Base-by-base conservation (phyloP, 192 early-diverging fungal genomes). In the Helicostylum pulchrum region DNA sequence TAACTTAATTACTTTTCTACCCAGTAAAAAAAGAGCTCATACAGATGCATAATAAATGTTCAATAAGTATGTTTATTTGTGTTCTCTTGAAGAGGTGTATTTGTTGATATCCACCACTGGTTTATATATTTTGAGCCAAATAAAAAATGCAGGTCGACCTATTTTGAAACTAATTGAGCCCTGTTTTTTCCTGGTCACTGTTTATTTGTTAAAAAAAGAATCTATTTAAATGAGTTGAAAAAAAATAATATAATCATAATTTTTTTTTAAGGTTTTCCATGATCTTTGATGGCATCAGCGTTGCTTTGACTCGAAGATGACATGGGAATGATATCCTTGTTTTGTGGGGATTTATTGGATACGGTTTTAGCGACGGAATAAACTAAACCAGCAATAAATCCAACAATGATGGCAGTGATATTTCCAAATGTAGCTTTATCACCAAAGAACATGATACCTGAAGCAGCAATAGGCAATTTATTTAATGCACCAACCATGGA, bases 401-500 rank as follows among this genome's bases (percentile, higher is more conserved):
- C 73, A 62, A 98, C 84, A 56, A 92, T 39, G 9, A 99, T 92
- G n/a, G 91, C 92, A 44, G 85, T 77, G 17, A 98, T 87, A 64
- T 89, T 87, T 32, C 88, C 94, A 51, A 86, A 72, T 0, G 92
- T 92, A 19, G 93, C 83, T 15, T 87, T 85, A 64, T 95, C 95
- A 49, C 87, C 87, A 78, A 99, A 94, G 80, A 96, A 97, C 11
- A 99, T 45, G 80, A 99, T 98, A 36, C 96, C 94, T 62, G 90
- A 90, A 31, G 96, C 78, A 4, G 95, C 92, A 62, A 99, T 93
- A 14, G 97, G 97, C 34, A 99, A 78, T 71, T 99, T 99, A 78
- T 99, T 99, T 49, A 99, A 87, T 10, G 97, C 94, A 10, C 97
- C 97, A 30, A 94, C 94, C 97, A 99, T 99, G n/a, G 86, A 88